A percentile compares a stretch with the other conserved stretches of the same genome.
These are phyloP conservation scores for Ramularia collo-cygni DNA, from an alignment of 2,329 filamentous ascomycete genomes.

Conservation along the genomic window DNA sequence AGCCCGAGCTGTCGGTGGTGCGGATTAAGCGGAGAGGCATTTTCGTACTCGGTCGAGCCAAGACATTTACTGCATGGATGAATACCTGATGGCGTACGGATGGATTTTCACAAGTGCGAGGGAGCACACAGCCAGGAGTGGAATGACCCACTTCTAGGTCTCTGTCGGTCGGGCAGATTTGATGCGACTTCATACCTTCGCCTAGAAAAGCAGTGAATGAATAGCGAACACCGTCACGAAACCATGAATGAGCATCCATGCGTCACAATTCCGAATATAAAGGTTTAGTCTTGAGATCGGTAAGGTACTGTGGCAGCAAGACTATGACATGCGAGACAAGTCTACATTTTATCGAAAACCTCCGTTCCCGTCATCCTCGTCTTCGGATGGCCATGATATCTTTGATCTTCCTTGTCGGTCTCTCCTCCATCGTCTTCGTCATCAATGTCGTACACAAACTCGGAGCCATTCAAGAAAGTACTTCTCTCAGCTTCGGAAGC, in stretches of 20 bases:
- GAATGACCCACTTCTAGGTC: not conserved
- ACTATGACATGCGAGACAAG: no score
- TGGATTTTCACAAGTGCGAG: constrained; percentile 1
- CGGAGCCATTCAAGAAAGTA: constrained; percentile 17
- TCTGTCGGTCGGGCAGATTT: not conserved
- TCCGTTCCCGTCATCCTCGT: constrained; percentile 25
- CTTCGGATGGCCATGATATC: constrained; percentile 23
- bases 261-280: no score
- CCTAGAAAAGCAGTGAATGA: not conserved
- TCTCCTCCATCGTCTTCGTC: constrained; percentile 16
- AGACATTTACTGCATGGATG: constrained; percentile 1
- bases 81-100: constrained; percentile 1
- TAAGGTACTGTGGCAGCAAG: no score
- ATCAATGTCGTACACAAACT: constrained; percentile 19
- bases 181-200: not conserved
- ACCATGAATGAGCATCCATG: not conserved
- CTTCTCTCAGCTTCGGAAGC: constrained; percentile 38
- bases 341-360: constrained; percentile 35
- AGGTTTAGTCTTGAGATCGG: no score
- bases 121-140: constrained; percentile 1
- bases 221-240: constrained; percentile 1
- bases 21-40: constrained; percentile 13
- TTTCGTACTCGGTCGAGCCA: constrained; percentile 1
- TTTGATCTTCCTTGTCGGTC: constrained; percentile 17
- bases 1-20: constrained; percentile 22